Conservation (phyloP, 192 early-diverging fungal genomes). For the Podila epicladia region DNA sequence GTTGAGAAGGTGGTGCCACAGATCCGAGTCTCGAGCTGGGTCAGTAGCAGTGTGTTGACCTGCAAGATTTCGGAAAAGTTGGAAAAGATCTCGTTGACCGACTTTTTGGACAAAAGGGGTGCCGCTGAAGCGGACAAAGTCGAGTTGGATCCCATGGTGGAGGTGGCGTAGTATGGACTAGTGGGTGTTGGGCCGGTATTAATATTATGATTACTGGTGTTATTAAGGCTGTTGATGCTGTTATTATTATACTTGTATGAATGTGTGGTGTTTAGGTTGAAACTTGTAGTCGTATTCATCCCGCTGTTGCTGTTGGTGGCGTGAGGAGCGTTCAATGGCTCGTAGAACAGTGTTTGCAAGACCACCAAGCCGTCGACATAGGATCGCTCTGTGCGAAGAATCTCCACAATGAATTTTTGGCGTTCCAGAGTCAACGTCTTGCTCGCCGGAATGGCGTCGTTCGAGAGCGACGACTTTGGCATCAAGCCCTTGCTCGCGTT, state of each 20-base stretch:
- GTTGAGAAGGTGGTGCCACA: constrained; percentile 36
- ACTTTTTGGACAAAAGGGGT: constrained; percentile 68
- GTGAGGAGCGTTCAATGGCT: constrained; percentile 33
- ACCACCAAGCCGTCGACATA: constrained; percentile 83
- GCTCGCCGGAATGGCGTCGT: constrained; percentile 6
- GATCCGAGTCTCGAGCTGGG: constrained; percentile 67
- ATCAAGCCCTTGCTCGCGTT: constrained; percentile 19
- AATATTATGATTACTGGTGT: constrained; percentile 9
- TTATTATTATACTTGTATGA: not conserved
- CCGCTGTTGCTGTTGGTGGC: constrained; percentile 15
- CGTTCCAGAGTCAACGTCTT: constrained; percentile 57
- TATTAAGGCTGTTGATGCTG: constrained; percentile 2
- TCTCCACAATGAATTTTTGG: constrained; percentile 77
- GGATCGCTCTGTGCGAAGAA: constrained; percentile 84
- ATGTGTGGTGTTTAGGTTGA: not conserved
- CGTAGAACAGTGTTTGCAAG: constrained; percentile 58
- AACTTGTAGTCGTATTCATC: constrained; percentile 20
- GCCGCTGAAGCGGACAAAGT: constrained; percentile 63
- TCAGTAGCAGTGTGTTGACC: constrained; percentile 66
- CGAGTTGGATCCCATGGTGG: constrained; percentile 42
- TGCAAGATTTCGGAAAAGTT: constrained; percentile 71
- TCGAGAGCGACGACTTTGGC: constrained; percentile 27
- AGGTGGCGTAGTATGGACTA: constrained; percentile 21
- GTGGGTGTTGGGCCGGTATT: constrained; percentile 5
- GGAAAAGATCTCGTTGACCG: constrained; percentile 71